Base-by-base conservation (phyloP, 2,329 filamentous ascomycete genomes). In the Arachnopeziza araneosa region DNA sequence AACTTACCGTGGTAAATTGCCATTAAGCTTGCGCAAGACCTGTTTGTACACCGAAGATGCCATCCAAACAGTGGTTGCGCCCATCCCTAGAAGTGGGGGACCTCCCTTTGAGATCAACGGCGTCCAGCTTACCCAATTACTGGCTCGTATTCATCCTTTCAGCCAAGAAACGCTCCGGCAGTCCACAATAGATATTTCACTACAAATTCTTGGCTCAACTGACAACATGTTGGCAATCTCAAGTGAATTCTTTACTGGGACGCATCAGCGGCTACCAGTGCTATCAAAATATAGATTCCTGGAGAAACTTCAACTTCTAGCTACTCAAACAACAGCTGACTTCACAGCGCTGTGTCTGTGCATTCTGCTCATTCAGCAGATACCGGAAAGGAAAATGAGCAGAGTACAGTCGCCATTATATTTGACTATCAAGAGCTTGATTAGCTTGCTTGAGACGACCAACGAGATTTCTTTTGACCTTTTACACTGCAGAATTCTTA, bases 281-380 rank as follows among this genome's bases (percentile, higher is more conserved):
- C 58, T 63, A 17, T 63, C 50, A 12, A 26, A 26, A 23, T 17
- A 51, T 5, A 26, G 24, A 12, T 63, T 60, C n/a, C 24, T 17
- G n/a, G 49, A 58, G 23, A 44, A 54, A 17, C 49, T 63, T 6
- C 55, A 55, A 52, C 30, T 5, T n/a, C 19, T 60, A 3, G 30
- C 32, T 6, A 24, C 51, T 5, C 19, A 54, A 17, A 53, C 58
- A 23, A 24, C 53, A 2, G 56, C 58, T 2, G 58, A 60, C 22
- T 60, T 60, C 22, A 23, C 54, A 22, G 36, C 52, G 10, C 48
- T 63, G 7, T 58, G 53, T 50, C 26, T 59, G 1, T 50, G 24
- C 10, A 60, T 63, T 50, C 56, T 63, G 9, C 23, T 63, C 10
- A 32, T 53, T 36, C 53, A 60, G 32, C 36, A 44, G 17, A 44